A percentile compares a stretch with the other conserved stretches of the same genome.
Conservation (phyloP, 352 stramenopile species). For the Globisporangium paroecandrum region DNA sequence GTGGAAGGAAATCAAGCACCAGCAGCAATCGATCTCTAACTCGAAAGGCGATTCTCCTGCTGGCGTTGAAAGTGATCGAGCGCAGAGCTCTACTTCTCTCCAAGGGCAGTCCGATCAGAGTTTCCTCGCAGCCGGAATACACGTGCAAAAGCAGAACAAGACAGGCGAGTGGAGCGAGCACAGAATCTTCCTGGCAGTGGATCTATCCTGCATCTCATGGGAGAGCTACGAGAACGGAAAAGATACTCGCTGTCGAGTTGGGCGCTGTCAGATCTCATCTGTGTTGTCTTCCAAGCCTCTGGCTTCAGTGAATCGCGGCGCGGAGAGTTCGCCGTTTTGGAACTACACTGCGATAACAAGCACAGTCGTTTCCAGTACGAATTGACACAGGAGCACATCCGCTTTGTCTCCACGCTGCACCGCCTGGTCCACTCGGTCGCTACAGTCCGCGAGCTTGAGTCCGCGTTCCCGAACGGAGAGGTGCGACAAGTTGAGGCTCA, state of each 20-base stretch:
- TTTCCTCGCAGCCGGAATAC: constrained; percentile 1
- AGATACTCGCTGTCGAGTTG: constrained; percentile 20
- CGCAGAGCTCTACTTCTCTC: neutral
- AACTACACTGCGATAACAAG: constrained; percentile 13
- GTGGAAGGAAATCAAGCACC: constrained; percentile 4
- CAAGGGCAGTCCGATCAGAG: neutral
- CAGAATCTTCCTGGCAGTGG: constrained; percentile 8
- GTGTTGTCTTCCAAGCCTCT: constrained; percentile 9
- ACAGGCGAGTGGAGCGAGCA: constrained; percentile 8
- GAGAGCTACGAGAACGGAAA: constrained; percentile 10
- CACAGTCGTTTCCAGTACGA: constrained; percentile 16
- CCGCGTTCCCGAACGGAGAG: neutral
- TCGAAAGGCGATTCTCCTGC: neutral
- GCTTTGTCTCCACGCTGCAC: constrained; percentile 8
- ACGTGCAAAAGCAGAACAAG: constrained; percentile 15
- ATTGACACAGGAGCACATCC: constrained; percentile 3
- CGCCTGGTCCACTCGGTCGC: neutral
- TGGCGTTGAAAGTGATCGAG: neutral
- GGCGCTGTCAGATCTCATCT: constrained; percentile 13
- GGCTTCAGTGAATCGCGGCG: constrained; percentile 8
- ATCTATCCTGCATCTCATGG: constrained; percentile 15
- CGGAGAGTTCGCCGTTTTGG: constrained; percentile 9
- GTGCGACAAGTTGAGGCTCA: neutral
- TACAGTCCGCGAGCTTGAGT: neutral
- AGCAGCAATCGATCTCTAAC: neutral